Percentiles rank a stretch among this genome's conserved stretches.
Conservation (phyloP, 495 filamentous ascomycete species). For the Evernia prunastri region DNA sequence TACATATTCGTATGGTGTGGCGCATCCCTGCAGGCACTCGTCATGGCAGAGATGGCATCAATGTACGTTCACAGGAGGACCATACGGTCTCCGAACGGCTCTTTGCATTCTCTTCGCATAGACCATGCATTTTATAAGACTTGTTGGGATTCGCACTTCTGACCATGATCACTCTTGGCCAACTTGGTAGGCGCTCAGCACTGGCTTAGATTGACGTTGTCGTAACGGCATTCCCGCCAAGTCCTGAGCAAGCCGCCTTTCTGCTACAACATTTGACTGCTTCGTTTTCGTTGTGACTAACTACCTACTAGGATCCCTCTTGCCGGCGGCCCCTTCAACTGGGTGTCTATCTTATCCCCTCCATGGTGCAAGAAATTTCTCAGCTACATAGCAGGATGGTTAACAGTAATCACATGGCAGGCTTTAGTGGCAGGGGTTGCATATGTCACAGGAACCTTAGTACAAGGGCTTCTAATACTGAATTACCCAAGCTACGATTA, state of each 20-base stretch:
- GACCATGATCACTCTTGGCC: no score
- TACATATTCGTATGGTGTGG: slow-evolving; percentile 46
- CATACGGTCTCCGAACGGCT: neutral
- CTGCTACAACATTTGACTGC: no score
- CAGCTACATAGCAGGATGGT: slow-evolving; percentile 43
- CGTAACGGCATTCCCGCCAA: no score
- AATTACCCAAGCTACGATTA: slow-evolving; percentile 33
- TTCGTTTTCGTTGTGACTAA: no score
- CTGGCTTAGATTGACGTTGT: no score
- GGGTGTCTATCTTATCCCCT: slow-evolving; percentile 35
- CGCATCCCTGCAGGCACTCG: slow-evolving; percentile 27
- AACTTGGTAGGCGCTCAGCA: no score
- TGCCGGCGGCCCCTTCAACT: slow-evolving; percentile 14
- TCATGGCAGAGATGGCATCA: slow-evolving; percentile 39
- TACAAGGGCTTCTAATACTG: slow-evolving; percentile 39
- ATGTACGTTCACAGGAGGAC: slow-evolving; percentile 29
- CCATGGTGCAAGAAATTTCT: slow-evolving; percentile 33
- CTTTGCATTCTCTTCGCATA: neutral
- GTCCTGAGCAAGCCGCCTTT: no score
- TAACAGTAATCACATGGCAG: slow-evolving; percentile 41
- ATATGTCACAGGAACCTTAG: slow-evolving; percentile 37
- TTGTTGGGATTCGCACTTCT: no score
- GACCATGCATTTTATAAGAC: no score
- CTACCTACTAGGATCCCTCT: slow-evolving; percentile 4
- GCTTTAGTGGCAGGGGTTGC: slow-evolving; percentile 33